Conservation (phyloP, 768 basidiomycete species). For the Tricholoma hemisulphureum region DNA sequence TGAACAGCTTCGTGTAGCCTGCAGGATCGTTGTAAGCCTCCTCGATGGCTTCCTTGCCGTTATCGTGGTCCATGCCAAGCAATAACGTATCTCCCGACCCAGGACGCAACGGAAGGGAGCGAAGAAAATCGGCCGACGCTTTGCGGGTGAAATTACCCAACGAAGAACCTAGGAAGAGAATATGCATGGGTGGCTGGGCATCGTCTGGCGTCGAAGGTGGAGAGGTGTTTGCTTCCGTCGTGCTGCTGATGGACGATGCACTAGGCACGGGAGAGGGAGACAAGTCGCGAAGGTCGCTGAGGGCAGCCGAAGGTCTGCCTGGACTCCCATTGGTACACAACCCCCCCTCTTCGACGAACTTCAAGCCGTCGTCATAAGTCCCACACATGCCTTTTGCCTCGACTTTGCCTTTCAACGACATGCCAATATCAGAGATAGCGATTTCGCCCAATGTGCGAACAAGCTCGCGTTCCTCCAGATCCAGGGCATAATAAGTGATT, state of each 20-base stretch:
- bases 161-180: conserved; percentile 90
- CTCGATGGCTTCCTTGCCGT: conserved; percentile 68
- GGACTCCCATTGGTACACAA: conserved; percentile 32
- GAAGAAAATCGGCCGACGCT: conserved; percentile 71
- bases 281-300: conserved; percentile 22
- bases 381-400: conserved; percentile 83
- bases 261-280: conserved; percentile 40
- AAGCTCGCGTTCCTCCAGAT: conserved; percentile 86
- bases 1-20: conserved; percentile 72
- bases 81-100: conserved; percentile 79
- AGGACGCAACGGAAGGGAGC: conserved; percentile 72
- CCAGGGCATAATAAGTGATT: conserved; percentile 88
- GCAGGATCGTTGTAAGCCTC: conserved; percentile 81
- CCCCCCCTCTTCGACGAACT: conserved; percentile 69
- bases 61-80: conserved; percentile 88
- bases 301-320: conserved; percentile 7
- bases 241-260: conserved; percentile 20
- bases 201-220: conserved; percentile 49
- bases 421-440: conserved; percentile 58
- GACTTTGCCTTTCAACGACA: conserved; percentile 66
- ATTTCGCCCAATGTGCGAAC: conserved; percentile 75
- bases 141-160: conserved; percentile 84
- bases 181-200: conserved; percentile 58
- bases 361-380: conserved; percentile 87
- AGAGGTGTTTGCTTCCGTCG: conserved; percentile 25